Percentiles rank a stretch among this genome's conserved stretches.
These are phyloP conservation scores for Colletotrichum karsti DNA, from an alignment of 2,329 filamentous ascomycete species.

Conservation along the genomic window DNA sequence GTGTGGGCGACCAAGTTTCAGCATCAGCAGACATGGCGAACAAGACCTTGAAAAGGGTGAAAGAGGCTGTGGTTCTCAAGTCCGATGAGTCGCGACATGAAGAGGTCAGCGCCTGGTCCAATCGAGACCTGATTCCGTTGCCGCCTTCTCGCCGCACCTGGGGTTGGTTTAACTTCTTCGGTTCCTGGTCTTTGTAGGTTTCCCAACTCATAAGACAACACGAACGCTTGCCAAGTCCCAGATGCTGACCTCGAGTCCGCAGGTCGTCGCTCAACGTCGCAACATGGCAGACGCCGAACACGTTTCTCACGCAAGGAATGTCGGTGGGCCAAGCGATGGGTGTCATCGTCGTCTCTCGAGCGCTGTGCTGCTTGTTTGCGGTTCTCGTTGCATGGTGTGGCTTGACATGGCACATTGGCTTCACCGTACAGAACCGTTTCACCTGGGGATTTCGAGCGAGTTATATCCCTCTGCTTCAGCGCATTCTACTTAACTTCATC, in stretches of 20 bases:
- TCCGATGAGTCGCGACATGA: constrained; percentile 50
- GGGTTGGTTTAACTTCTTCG: constrained; percentile 55
- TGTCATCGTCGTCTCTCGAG: constrained; percentile 53
- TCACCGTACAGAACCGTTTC: constrained; percentile 57
- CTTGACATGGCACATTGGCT: constrained; percentile 58
- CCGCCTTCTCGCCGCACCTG: constrained; percentile 54
- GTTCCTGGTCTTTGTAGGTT: constrained; percentile 48
- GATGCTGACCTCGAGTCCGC: not conserved
- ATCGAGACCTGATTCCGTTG: constrained; percentile 48
- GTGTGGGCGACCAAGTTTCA: not conserved
- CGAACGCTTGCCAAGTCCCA: not conserved
- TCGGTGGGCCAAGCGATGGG: constrained; percentile 56
- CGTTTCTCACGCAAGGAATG: constrained; percentile 54
- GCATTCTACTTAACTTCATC: constrained; percentile 58
- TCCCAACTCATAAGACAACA: not conserved
- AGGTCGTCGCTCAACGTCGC: constrained; percentile 44
- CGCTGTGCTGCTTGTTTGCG: constrained; percentile 52
- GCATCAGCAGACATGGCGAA: not conserved
- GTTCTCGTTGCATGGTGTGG: constrained; percentile 56
- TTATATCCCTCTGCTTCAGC: constrained; percentile 56
- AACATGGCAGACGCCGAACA: constrained; percentile 57
- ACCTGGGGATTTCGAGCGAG: constrained; percentile 58
- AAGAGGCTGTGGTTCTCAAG: constrained; percentile 43
- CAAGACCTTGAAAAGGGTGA: constrained; percentile 32
- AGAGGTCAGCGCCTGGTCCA: constrained; percentile 57